These are phyloP conservation scores for Ganoderma resinaceum DNA, from an alignment of 1,284 basidiomycete species.

Conservation along the genomic window DNA sequence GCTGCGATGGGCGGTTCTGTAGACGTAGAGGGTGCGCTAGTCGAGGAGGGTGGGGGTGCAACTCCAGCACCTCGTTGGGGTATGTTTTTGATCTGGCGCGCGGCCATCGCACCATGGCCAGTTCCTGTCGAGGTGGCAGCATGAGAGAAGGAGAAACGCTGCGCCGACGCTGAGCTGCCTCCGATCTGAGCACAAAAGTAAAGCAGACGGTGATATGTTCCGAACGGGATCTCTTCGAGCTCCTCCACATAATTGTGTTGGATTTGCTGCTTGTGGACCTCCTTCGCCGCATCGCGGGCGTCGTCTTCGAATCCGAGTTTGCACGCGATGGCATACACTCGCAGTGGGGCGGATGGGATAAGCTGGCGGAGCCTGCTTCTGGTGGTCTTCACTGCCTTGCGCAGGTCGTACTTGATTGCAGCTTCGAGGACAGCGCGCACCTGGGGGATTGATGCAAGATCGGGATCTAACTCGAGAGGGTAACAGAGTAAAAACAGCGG, in stretches of 20 bases:
- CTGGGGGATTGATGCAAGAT: conserved; percentile 21
- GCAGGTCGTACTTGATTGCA: conserved; percentile 47
- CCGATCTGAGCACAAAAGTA: conserved; percentile 3
- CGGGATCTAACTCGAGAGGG: conserved; percentile 4
- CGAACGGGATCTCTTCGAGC: conserved; percentile 21
- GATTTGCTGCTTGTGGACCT: background rate
- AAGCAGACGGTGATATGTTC: conserved; percentile 23
- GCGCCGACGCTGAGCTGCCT: background rate
- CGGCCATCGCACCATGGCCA: background rate
- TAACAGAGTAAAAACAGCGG: conserved; percentile 8
- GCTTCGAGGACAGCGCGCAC: conserved; percentile 39
- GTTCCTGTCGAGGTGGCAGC: background rate
- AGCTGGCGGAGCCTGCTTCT: conserved; percentile 30
- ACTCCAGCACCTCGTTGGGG: background rate
- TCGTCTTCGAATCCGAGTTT: conserved; percentile 33
- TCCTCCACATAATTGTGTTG: conserved; percentile 17
- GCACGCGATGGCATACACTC: conserved; percentile 44
- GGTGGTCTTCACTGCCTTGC: conserved; percentile 23
- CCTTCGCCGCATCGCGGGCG: conserved; percentile 2
- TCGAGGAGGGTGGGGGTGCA: background rate
- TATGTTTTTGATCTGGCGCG: background rate
- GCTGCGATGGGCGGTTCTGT: background rate
- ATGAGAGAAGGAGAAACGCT: background rate
- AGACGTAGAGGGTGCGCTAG: background rate
- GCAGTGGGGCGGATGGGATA: conserved; percentile 40